Evolutionary conservation across 257 asterid genomes (phyloP), one percentile per base, ranked within the genome.

Genomic region (Przewalskia tangutica): DNA sequence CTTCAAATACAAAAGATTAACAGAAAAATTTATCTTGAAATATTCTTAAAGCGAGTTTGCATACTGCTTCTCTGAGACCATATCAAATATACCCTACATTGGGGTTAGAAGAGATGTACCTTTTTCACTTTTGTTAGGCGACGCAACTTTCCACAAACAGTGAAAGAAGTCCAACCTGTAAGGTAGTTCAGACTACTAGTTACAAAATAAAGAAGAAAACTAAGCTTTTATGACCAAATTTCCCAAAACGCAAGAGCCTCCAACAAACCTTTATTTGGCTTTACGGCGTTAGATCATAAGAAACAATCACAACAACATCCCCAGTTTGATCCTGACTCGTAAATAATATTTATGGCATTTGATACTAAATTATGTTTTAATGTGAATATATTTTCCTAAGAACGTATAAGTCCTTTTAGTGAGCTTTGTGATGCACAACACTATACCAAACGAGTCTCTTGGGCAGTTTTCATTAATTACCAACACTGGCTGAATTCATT

Each of bases 161-260:
- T 95, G 86, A 95, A 95, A 38, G 99, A 95, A 84, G 99, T 95
- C 99, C 99, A 95, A 81, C 99, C 99, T 95, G 95, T 84, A 84
- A 53, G 53, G 66, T 63, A 88, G 81, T 86, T 81, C 51, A 77
- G 64, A 34, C 68, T 14, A 77, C 78, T 63, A 91, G 92, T 77
- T 82, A 48, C 20, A 73, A 48, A 50, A 20, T 1, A 27, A 75
- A 50, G 14, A 23, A 50, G 44, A 50, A 6, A 75, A 75, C 44
- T 23, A 75, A 73, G 62, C 46, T 50, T 75, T 73, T 48, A 73
- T 6, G 6, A 48, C 44, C 11, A 73, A 23, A 75, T 6, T 46
- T 42, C 60, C 17, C 7, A 18, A 64, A 5, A 36, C 53, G 48
- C 27, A 58, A 23, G 8, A 75, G 62, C 14, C 5, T 50, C 62